phyloP scores from a whole-genome alignment of 495 filamentous ascomycete species.

The Aspergillus ostianus region DNA sequence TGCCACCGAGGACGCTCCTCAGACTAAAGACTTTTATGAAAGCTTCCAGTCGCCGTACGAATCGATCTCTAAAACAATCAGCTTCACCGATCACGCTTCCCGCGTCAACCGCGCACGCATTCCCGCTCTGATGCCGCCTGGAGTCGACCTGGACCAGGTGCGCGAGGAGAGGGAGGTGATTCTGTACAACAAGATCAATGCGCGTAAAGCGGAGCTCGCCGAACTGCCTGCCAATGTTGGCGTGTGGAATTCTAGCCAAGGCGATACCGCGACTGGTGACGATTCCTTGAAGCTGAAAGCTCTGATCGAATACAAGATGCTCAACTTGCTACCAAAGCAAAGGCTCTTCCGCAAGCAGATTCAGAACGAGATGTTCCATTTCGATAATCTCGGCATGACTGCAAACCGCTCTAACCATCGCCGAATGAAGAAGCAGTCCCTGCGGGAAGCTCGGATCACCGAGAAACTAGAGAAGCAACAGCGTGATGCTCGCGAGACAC shows the following conservation, averaged over 20 bases:
- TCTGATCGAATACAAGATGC: conserved; percentile 87
- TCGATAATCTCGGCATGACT: conserved; percentile 92
- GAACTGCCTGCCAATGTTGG: conserved; percentile 76
- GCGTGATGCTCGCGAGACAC: conserved; percentile 85
- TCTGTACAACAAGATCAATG: conserved; percentile 82
- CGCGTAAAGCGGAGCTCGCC: conserved; percentile 79
- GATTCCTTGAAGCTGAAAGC: conserved; percentile 85
- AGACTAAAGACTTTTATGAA: conserved; percentile 51
- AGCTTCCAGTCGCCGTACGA: conserved; percentile 67
- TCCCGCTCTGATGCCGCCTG: conserved; percentile 81
- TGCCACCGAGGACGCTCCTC: conserved; percentile 24
- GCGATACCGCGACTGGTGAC: conserved; percentile 67
- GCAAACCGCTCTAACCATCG: conserved; percentile 86
- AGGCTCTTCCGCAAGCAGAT: conserved; percentile 79
- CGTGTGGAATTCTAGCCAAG: conserved; percentile 75
- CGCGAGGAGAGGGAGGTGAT: conserved; percentile 83
- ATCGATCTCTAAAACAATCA: conserved; percentile 58
- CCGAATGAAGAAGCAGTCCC: conserved; percentile 91
- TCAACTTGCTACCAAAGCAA: conserved; percentile 81
- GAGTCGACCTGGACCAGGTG: conserved; percentile 74
- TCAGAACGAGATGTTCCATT: conserved; percentile 84
- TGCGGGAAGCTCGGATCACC: conserved; percentile 94
- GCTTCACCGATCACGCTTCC: conserved; percentile 71
- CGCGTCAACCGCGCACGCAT: conserved; percentile 73
- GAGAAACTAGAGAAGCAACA: conserved; percentile 99